phyloP scores from a whole-genome alignment of 2,329 filamentous ascomycete genomes.

The Botrytis paeoniae region DNA sequence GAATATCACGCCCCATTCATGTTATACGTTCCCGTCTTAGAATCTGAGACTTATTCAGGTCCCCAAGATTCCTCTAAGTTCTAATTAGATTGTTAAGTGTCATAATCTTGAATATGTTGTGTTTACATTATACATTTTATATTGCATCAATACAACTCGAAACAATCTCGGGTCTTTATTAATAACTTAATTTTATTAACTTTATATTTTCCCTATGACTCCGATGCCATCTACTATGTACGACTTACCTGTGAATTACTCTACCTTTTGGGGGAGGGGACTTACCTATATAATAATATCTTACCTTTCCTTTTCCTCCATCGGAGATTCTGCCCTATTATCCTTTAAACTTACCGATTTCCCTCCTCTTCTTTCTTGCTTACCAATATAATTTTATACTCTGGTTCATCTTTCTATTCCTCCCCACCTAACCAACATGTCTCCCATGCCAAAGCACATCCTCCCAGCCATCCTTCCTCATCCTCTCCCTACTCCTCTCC shows the following conservation, averaged over 20 bases:
- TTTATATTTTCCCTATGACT: neutral
- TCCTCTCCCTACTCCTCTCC: neutral
- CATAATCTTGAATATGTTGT: neutral
- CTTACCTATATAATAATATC: neutral
- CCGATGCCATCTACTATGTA: neutral
- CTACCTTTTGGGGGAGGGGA: neutral
- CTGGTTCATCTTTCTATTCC: neutral
- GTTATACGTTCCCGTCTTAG: neutral
- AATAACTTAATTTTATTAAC: neutral
- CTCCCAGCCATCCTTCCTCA: neutral
- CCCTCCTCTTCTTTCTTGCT: neutral
- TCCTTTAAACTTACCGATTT: neutral
- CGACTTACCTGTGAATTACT: neutral
- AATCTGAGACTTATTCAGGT: neutral
- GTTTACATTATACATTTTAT: neutral
- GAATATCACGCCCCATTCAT: neutral
- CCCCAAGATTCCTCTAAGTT: accelerated
- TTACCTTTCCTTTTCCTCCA: neutral
- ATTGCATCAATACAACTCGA: neutral
- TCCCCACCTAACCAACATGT: neutral
- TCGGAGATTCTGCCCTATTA: neutral
- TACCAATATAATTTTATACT: neutral
- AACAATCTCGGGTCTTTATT: neutral
- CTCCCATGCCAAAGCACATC: neutral
- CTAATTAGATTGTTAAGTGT: accelerated